Base-by-base conservation (phyloP, 1,139 yeast genomes). In the Arxiozyma slooffiae region DNA sequence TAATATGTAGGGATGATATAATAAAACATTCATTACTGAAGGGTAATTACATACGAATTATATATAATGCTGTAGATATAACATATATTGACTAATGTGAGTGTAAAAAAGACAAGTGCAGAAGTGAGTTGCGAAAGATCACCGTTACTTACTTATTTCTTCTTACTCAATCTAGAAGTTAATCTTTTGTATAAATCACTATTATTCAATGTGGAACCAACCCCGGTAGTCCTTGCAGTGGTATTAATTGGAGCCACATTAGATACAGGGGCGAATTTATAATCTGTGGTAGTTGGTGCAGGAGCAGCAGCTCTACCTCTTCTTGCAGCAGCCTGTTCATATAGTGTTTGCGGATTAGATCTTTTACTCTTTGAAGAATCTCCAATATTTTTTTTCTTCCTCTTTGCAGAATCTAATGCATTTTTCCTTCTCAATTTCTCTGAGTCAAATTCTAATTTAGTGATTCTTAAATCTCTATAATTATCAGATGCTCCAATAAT, bases 291-390 rank as follows among this genome's bases (percentile, higher is more conserved):
- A 58, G 94, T 80, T 46, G 90, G 90, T 45, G 84, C 81, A 23
- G 97, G 97, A 51, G 92, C 92, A 41, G 96, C 95, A 11, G 97
- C 97, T 68, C 97, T 80, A 68, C 86, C 85, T 70, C 92, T 78
- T 69, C 96, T 80, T 57, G 82, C 89, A n/a, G 97, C 96, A 61
- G 87, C 83, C 64, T 85, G 92, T 71, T 88, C 96, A 62, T 88
- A 89, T 55, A 85, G 74, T 4, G 62, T 46, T 51, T 62, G 64
- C 6, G 58, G 56, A n/a, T 61, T 49, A 3, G 65, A 60, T 2
- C 61, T 62, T n/a, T 45, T 14, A 38, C 11, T 18, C 2, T n/a
- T 18, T 16, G 38, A 9, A 30, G 38, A 30, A 37, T 22, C 26
- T 26, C 39, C 39, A 38, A 8, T 17, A 11, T 44, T 44, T 22